Evolutionary conservation across 2,329 filamentous ascomycete species (phyloP), one percentile per base, ranked within the genome.

Genomic region (Hypoxylon sp.): DNA sequence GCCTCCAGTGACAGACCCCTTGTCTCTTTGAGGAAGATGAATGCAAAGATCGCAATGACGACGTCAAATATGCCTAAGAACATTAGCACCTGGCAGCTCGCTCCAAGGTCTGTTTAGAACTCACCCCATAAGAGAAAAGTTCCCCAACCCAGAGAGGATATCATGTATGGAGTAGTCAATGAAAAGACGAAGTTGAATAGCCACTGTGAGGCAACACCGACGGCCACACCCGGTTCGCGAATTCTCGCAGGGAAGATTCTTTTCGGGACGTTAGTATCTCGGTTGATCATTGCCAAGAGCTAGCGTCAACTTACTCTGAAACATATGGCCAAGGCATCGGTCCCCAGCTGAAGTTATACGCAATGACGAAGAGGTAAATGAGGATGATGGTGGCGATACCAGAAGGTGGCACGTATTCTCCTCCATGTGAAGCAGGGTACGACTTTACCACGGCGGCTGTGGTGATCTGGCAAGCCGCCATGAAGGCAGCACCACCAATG

Each of bases 1-100:
- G 89, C 84, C 76, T 92, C 90, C 32, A 91, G 82, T 0, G 85
- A 87, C 4, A 91, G 80, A 45, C 89, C 89, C 78, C 91, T 91
- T 50, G 89, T 92, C 78, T 91, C 89, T 61, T 89, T 88, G 61
- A 91, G 80, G 73, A 87, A 82, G 69, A 84, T 83, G 72, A 78
- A 86, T 24, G 85, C 80, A 68, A 84, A 61, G 5, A 72, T 30
- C 2, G 74, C 75, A 46, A 83, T 83, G 33, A 80, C 71, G 11
- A 80, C 62, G 63, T 83, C 81, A 16, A 82, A 80, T 8, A 80
- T 64, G 14, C 72, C 72, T 73, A 9, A 1, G 14, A 16, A 4
- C 7, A 30, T 68, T 14, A 62, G 33, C 26, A 11, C 9, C 6
- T 11, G 9, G 22, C 3, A 28, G 2, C 6, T 48, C 4, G 9